A percentile compares a stretch with the other conserved stretches of the same genome.
phyloP scores from a whole-genome alignment of 306 rosid species.

The Rosa rugosa region DNA sequence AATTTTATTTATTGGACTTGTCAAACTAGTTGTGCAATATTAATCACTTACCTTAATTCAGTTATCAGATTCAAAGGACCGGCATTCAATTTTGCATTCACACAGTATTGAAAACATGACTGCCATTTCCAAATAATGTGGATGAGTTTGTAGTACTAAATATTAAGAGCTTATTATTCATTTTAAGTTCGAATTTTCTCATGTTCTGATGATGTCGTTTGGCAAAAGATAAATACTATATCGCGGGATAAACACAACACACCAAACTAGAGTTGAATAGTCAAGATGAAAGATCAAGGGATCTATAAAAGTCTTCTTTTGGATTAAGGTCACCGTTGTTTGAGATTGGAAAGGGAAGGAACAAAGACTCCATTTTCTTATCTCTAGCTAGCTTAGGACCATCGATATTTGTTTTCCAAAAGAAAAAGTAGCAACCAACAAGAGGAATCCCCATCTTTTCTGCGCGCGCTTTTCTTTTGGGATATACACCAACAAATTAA shows the following conservation, averaged over 20 bases:
- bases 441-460: conserved; percentile 43
- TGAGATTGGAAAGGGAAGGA: conserved; percentile 13
- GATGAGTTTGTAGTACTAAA: no score
- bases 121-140: neutral
- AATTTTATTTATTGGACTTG: neutral
- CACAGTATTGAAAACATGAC: neutral
- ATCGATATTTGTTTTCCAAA: neutral
- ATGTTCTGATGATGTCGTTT: neutral
- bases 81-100: neutral
- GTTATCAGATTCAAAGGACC: neutral
- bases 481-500: neutral
- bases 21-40: neutral
- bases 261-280: neutral
- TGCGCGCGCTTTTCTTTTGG: conserved; percentile 12
- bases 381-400: conserved; percentile 10
- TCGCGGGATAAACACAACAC: neutral
- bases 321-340: conserved; percentile 27
- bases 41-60: neutral
- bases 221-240: no score
- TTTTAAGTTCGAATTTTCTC: neutral
- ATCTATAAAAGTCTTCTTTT: conserved; percentile 6
- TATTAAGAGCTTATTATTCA: no score
- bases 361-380: conserved; percentile 9
- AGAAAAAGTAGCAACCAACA: conserved; percentile 35
- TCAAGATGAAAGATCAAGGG: neutral